phyloP scores from a whole-genome alignment of 805 yeast species.

The Komagataella phaffii region DNA sequence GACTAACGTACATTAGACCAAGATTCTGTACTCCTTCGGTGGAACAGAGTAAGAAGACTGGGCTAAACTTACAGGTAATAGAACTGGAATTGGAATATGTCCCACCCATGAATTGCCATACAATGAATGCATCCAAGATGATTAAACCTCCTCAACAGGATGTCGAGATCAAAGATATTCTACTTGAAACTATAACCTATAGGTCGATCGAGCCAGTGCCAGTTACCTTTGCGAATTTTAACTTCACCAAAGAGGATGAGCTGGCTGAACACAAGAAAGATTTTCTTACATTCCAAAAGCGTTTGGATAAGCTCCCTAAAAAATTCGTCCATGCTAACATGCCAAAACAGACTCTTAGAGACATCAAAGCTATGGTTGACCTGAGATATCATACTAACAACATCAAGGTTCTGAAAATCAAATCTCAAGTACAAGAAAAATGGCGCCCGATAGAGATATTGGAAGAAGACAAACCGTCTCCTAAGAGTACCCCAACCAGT shows the following conservation, averaged over 20 bases:
- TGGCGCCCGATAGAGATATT: not conserved
- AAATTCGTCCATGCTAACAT: not conserved
- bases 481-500: not conserved
- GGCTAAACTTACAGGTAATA: conserved; percentile 1
- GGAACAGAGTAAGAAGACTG: not conserved
- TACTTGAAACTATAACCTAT: not conserved
- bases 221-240: not conserved
- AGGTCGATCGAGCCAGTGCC: not conserved
- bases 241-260: not conserved
- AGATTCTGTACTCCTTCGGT: not conserved
- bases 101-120: not conserved
- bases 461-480: not conserved
- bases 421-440: not conserved
- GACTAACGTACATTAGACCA: not conserved
- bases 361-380: not conserved
- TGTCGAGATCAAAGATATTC: not conserved
- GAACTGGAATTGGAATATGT: conserved; percentile 4
- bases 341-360: not conserved
- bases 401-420: not conserved
- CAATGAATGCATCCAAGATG: not conserved
- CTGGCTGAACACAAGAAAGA: not conserved
- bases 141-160: not conserved
- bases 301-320: not conserved
- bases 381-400: not conserved
- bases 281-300: not conserved